Evolutionary conservation across 257 asterid species (phyloP).

Genomic region (Solanum sitiens): DNA sequence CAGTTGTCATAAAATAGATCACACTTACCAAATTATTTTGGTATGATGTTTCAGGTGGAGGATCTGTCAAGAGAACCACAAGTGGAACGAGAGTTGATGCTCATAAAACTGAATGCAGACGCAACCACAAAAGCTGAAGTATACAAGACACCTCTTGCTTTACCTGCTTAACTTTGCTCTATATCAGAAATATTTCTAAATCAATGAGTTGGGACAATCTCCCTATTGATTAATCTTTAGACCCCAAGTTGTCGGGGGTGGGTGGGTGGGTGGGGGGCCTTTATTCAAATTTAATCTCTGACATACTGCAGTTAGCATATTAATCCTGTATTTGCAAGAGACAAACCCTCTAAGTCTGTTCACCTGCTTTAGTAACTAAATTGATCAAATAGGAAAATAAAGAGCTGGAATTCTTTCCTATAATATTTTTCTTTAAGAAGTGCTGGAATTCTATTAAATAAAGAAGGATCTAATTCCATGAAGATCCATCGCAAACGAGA

Average conservation of each 20-base stretch:
- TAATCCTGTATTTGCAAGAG: not conserved
- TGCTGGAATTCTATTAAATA: not conserved
- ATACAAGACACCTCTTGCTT: not conserved
- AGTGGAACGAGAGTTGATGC: constrained; percentile 89
- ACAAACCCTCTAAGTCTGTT: not conserved
- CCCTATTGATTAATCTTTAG: not conserved
- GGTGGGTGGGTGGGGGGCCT: not conserved
- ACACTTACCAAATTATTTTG: not conserved
- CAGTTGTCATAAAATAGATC: not conserved
- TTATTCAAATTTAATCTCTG: not conserved
- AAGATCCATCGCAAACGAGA: not conserved
- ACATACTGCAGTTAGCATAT: not conserved
- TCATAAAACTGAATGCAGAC: constrained; percentile 65
- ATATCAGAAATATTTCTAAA: not conserved
- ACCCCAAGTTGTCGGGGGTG: not conserved
- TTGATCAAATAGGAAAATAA: not conserved
- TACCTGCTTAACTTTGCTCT: not conserved
- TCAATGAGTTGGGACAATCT: not conserved
- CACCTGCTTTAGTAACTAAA: not conserved
- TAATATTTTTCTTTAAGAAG: not conserved
- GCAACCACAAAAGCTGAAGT: constrained; percentile 62
- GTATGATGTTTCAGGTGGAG: constrained; percentile 46
- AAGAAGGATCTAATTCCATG: not conserved
- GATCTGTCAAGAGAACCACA: constrained; percentile 70
- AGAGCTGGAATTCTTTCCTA: not conserved